phyloP scores from a whole-genome alignment of 495 filamentous ascomycete species.

The Tuber magnatum region DNA sequence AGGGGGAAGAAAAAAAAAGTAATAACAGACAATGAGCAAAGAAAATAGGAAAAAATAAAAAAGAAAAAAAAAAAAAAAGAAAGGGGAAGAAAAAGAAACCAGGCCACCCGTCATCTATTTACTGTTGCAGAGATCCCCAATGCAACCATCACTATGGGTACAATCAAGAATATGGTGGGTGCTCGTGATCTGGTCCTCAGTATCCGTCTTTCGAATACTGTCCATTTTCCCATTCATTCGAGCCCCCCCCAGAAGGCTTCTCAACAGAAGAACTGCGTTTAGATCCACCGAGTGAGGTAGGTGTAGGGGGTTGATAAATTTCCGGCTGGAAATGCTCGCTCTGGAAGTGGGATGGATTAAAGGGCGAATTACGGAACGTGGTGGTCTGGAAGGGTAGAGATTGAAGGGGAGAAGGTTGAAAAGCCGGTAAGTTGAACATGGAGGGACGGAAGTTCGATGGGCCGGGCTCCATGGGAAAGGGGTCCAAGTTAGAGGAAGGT shows the following conservation, averaged over 20 bases:
- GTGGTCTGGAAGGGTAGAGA: constrained; percentile 48
- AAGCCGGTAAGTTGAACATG: constrained; percentile 27
- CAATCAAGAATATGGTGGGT: constrained; percentile 31
- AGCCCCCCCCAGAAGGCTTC: constrained; percentile 26
- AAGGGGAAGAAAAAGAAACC: constrained; percentile 24
- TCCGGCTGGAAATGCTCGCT: constrained; percentile 79
- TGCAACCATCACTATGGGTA: constrained; percentile 7
- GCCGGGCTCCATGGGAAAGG: constrained; percentile 27
- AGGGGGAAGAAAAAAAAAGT: neutral
- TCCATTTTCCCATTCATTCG: constrained; percentile 22
- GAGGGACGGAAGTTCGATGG: constrained; percentile 39
- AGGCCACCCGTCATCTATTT: constrained; percentile 39
- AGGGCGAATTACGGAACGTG: constrained; percentile 58
- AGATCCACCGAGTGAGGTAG: constrained; percentile 23
- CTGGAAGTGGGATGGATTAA: constrained; percentile 75
- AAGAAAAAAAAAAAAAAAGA: constrained; percentile 22
- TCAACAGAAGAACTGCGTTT: constrained; percentile 34
- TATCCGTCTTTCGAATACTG: constrained; percentile 31
- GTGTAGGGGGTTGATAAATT: constrained; percentile 43
- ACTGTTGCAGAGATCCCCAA: constrained; percentile 27
- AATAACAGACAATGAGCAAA: neutral
- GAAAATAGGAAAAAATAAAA: neutral
- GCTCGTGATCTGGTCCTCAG: constrained; percentile 23
- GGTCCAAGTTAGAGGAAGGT: constrained; percentile 22
- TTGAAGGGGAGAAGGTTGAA: constrained; percentile 36